Conservation (phyloP, 1,284 basidiomycete genomes). For the Porogramme epimiltina region DNA sequence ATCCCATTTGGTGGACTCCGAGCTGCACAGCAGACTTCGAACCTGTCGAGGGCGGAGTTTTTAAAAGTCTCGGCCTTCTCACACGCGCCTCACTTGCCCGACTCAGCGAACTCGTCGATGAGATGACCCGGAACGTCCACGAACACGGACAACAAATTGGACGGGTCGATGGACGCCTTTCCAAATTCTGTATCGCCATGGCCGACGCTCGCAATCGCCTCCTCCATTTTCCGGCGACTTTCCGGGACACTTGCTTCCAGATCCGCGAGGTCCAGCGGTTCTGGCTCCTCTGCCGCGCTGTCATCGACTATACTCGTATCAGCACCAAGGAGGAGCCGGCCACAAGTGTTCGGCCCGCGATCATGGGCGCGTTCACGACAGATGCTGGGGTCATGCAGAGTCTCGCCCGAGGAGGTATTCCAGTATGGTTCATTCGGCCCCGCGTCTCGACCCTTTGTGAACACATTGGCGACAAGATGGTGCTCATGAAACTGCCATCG, state of each 20-base stretch:
- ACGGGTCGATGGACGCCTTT: neutral
- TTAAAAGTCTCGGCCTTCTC: constrained; percentile 4
- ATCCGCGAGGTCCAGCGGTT: neutral
- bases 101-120: neutral
- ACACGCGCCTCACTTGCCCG: neutral
- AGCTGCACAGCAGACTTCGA: neutral
- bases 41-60: neutral
- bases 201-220: neutral
- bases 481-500: neutral
- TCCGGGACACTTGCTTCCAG: neutral
- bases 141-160: neutral
- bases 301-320: neutral
- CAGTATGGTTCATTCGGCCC: neutral
- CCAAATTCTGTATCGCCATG: neutral
- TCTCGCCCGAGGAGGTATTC: neutral
- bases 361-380: neutral
- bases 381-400: neutral
- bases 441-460: neutral
- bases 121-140: neutral
- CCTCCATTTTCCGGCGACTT: neutral
- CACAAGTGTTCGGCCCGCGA: neutral
- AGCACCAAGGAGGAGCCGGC: neutral
- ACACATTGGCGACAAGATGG: neutral
- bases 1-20: constrained; percentile 1
- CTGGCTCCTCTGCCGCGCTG: neutral